Conservation (phyloP, 345 rosid genomes). For the Cochlearia excelsa region DNA sequence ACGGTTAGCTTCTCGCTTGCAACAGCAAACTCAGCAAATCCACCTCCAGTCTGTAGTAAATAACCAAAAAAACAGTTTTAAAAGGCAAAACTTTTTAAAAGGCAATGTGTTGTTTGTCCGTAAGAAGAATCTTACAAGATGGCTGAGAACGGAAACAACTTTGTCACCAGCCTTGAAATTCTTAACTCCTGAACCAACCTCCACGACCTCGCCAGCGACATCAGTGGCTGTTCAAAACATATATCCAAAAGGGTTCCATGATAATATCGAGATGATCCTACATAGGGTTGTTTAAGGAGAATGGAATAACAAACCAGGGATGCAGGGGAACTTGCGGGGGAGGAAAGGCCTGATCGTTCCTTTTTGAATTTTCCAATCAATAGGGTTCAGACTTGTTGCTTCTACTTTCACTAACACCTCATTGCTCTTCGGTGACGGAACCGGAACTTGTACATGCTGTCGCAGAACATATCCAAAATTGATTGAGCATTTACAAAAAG, state of each 20-base stretch:
- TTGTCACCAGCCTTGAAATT: constrained; percentile 71
- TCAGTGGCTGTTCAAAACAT: constrained; percentile 55
- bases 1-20: constrained; percentile 57
- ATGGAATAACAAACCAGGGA: constrained; percentile 45
- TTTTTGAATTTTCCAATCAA: constrained; percentile 69
- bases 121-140: constrained; percentile 37
- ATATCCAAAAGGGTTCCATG: not conserved
- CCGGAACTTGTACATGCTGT: constrained; percentile 64
- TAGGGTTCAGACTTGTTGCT: constrained; percentile 59
- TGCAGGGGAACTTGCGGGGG: constrained; percentile 70
- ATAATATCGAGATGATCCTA: too few species aligned
- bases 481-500: too few species aligned
- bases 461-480: constrained; percentile 7
- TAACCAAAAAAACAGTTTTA: not conserved
- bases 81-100: too few species aligned
- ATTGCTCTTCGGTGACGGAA: constrained; percentile 46
- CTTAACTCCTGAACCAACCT: constrained; percentile 59
- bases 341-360: constrained; percentile 56
- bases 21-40: constrained; percentile 63
- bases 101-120: not conserved
- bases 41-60: constrained; percentile 46
- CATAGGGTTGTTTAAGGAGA: too few species aligned
- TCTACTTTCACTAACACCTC: constrained; percentile 63
- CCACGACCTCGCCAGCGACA: constrained; percentile 73
- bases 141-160: constrained; percentile 61